phyloP scores from a whole-genome alignment of 2,329 filamentous ascomycete species.

The Aspergillus transmontanensis region DNA sequence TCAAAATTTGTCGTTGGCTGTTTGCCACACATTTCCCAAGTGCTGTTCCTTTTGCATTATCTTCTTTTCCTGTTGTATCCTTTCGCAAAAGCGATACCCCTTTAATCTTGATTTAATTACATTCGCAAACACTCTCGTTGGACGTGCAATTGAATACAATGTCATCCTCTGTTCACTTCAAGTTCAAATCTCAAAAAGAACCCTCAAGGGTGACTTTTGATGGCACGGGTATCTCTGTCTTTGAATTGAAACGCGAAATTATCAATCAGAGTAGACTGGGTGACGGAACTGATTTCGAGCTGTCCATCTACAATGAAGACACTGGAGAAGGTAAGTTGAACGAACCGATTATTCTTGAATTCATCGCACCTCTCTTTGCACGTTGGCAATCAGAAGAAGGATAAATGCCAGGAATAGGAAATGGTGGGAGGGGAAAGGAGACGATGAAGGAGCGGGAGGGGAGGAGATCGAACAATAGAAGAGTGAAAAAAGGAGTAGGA shows the following conservation, averaged over 20 bases:
- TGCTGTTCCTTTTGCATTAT: constrained; percentile 18
- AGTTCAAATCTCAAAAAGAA: constrained; percentile 99
- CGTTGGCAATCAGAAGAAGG: background rate
- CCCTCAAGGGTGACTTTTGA: constrained; percentile 94
- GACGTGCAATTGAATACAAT: constrained; percentile 59
- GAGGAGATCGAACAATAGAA: background rate
- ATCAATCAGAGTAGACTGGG: constrained; percentile 92
- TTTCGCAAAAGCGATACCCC: constrained; percentile 29
- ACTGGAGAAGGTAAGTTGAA: constrained; percentile 75
- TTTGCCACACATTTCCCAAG: constrained; percentile 16
- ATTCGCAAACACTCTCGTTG: constrained; percentile 29
- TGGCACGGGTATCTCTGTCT: constrained; percentile 95
- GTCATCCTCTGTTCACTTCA: constrained; percentile 98
- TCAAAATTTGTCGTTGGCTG: constrained; percentile 20
- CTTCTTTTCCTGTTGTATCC: constrained; percentile 26
- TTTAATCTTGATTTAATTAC: constrained; percentile 32
- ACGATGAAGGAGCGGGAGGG: background rate
- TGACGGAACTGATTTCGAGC: constrained; percentile 94
- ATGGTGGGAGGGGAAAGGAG: background rate
- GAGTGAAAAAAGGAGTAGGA: constrained; percentile 2
- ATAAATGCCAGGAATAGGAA: background rate
- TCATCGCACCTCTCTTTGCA: background rate
- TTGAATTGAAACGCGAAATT: constrained; percentile 98
- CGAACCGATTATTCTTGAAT: background rate
- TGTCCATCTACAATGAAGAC: constrained; percentile 92